These are phyloP conservation scores for Ziziphus jujuba DNA, from an alignment of 306 rosid species.

Conservation along the genomic window DNA sequence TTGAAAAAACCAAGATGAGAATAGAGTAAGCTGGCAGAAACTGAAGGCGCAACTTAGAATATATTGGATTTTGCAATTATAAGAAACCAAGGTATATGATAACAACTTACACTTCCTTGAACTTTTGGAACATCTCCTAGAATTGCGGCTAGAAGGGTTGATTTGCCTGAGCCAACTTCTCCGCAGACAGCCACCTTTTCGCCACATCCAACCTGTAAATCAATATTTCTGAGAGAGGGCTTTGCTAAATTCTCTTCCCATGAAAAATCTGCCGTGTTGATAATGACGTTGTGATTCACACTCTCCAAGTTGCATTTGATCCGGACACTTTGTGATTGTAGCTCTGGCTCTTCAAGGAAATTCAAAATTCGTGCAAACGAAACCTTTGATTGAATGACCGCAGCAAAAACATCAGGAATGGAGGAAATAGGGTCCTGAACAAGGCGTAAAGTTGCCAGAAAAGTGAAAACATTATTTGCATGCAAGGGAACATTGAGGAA, in stretches of 20 bases:
- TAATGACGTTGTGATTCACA: constrained; percentile 37
- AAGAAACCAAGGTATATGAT: background rate
- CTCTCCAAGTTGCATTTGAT: constrained; percentile 24
- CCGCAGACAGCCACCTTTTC: constrained; percentile 88
- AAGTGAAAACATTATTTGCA: constrained; percentile 85
- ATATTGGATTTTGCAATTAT: constrained; percentile 4
- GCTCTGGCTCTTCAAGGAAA: constrained; percentile 75
- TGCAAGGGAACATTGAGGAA: constrained; percentile 71
- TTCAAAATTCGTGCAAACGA: constrained; percentile 62
- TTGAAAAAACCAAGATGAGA: background rate
- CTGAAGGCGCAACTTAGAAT: too few species aligned
- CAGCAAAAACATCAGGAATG: constrained; percentile 76
- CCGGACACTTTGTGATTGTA: constrained; percentile 38
- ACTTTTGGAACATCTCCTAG: constrained; percentile 73
- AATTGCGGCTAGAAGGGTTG: constrained; percentile 76
- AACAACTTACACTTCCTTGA: constrained; percentile 55
- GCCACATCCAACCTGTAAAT: constrained; percentile 54
- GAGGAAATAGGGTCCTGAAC: constrained; percentile 76
- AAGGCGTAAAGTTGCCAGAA: constrained; percentile 79
- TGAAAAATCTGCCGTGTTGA: constrained; percentile 63
- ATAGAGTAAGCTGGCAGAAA: constrained; percentile 27
- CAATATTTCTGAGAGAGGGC: constrained; percentile 59
- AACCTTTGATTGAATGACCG: constrained; percentile 79
- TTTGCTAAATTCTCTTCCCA: constrained; percentile 67
- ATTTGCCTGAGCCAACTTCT: constrained; percentile 93